These are phyloP conservation scores for Fagus sylvatica DNA, from an alignment of 306 rosid genomes.

Conservation along the genomic window DNA sequence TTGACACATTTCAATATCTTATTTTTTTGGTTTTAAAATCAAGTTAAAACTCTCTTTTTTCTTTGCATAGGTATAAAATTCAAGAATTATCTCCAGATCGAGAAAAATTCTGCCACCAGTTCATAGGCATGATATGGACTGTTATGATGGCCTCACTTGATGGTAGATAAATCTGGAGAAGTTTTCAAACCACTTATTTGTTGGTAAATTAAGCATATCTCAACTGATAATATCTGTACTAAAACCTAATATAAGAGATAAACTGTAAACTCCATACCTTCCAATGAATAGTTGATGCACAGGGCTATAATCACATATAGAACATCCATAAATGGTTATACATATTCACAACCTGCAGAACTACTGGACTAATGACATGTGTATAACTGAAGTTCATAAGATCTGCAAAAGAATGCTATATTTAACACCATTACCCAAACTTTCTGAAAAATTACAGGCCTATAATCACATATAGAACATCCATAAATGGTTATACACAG, in stretches of 20 bases:
- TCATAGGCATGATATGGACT: background rate
- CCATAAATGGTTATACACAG: slow-evolving; percentile 39
- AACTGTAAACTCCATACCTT: slow-evolving; percentile 46
- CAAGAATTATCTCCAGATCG: background rate
- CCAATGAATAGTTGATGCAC: slow-evolving; percentile 34
- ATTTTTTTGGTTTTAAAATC: background rate
- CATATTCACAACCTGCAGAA: slow-evolving; percentile 50
- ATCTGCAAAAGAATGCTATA: slow-evolving; percentile 12
- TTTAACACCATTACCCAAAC: background rate
- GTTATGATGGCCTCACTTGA: slow-evolving; percentile 14
- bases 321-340: slow-evolving; percentile 29
- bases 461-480: slow-evolving; percentile 31
- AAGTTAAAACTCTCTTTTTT: background rate
- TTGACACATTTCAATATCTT: background rate
- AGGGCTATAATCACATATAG: slow-evolving; percentile 33
- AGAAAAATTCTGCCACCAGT: background rate
- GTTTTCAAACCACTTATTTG: slow-evolving; percentile 9
- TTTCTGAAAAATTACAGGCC: slow-evolving; percentile 12
- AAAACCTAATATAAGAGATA: slow-evolving; percentile 13
- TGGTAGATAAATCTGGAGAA: slow-evolving; percentile 24
- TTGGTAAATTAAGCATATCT: slow-evolving; percentile 11
- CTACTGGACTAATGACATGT: slow-evolving; percentile 39
- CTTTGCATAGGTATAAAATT: background rate
- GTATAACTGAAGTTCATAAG: slow-evolving; percentile 7
- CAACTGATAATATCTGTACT: slow-evolving; percentile 24